Percentiles rank a stretch among this genome's conserved stretches.
phyloP scores from a whole-genome alignment of 1,284 basidiomycete genomes.

The Inonotus obliquus region DNA sequence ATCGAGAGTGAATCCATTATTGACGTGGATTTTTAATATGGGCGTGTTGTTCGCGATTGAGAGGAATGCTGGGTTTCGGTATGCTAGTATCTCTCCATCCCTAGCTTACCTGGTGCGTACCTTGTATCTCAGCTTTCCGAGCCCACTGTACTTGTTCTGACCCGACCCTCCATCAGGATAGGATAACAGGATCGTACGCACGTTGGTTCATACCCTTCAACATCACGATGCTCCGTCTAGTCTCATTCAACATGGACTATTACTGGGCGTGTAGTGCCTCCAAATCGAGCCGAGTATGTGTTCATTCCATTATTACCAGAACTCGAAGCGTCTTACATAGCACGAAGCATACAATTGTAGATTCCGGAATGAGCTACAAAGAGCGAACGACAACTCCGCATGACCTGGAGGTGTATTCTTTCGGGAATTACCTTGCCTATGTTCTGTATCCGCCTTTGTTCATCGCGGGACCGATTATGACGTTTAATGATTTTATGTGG shows the following conservation, averaged over 20 bases:
- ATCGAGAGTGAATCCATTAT: slow-evolving; percentile 41
- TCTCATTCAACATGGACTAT: slow-evolving; percentile 92
- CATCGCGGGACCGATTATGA: slow-evolving; percentile 94
- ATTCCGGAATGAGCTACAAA: slow-evolving; percentile 45
- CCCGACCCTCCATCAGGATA: too few relatives aligned
- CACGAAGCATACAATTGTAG: slow-evolving; percentile 26
- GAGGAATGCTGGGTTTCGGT: slow-evolving; percentile 71
- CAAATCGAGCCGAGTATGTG: slow-evolving; percentile 22
- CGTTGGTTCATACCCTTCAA: slow-evolving; percentile 96
- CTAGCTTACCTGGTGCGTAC: slow-evolving; percentile 50
- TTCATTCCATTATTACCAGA: background rate
- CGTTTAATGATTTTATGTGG: slow-evolving; percentile 93
- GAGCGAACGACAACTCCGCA: slow-evolving; percentile 49
- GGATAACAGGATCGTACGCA: slow-evolving; percentile 65
- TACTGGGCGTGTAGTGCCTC: slow-evolving; percentile 67
- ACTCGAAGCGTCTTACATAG: background rate
- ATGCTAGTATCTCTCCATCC: slow-evolving; percentile 49
- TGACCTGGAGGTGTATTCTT: slow-evolving; percentile 46
- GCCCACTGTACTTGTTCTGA: too few relatives aligned
- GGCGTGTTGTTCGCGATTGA: slow-evolving; percentile 78
- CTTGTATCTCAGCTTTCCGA: too few relatives aligned
- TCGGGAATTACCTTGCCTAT: slow-evolving; percentile 67
- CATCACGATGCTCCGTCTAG: slow-evolving; percentile 91
- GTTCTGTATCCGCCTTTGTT: slow-evolving; percentile 90
- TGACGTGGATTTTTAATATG: slow-evolving; percentile 79